Evolutionary conservation across 148 eudicot species (phyloP).

Genomic region (Spergularia bocconei): DNA sequence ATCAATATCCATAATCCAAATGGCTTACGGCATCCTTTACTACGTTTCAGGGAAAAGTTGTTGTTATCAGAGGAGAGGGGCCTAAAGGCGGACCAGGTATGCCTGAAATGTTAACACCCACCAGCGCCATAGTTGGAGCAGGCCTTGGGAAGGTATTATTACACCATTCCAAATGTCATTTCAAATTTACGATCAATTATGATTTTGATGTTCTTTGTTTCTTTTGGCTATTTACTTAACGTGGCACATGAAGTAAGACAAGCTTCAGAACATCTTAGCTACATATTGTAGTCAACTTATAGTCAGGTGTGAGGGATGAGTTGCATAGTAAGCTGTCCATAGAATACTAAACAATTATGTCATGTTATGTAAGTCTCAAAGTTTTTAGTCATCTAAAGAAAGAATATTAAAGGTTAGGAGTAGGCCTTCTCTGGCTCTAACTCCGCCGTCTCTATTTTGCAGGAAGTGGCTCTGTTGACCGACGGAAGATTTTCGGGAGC

Average conservation of each 20-base stretch:
- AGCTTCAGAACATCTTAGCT: no score
- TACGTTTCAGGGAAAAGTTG: slow-evolving; percentile 70
- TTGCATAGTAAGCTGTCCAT: no score
- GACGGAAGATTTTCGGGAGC: slow-evolving; percentile 98
- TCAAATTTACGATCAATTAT: background rate
- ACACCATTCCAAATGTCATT: background rate
- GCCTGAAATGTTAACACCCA: slow-evolving; percentile 99
- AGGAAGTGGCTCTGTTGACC: slow-evolving; percentile 88
- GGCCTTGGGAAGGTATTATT: slow-evolving; percentile 88
- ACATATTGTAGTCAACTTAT: no score
- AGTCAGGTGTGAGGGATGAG: no score
- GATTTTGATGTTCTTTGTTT: background rate
- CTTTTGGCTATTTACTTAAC: no score
- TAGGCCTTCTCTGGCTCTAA: background rate
- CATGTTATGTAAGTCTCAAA: no score
- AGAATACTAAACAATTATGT: no score
- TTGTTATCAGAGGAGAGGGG: slow-evolving; percentile 95
- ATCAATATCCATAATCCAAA: no score
- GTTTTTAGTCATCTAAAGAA: no score
- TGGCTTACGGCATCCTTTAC: no score
- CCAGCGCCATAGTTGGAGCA: slow-evolving; percentile 98
- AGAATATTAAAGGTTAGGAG: no score
- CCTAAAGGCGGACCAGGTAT: slow-evolving; percentile 99
- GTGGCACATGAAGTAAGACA: no score
- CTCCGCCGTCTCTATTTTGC: slow-evolving; percentile 12